Evolutionary conservation across 345 rosid genomes (phyloP).

Genomic region (Sisymbrium irio): DNA sequence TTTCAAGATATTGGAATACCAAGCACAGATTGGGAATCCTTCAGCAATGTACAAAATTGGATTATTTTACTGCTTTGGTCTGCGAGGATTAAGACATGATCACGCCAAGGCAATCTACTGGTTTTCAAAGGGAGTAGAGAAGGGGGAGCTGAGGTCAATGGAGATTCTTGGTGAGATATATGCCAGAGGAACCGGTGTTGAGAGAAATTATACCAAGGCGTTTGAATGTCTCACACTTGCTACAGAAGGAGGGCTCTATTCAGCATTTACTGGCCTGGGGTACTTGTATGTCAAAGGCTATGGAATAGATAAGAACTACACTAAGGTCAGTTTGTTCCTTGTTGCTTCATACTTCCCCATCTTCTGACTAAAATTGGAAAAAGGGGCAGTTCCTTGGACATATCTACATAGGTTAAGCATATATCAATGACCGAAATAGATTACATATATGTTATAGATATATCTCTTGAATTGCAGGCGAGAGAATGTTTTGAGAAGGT

Average conservation of each 20-base stretch:
- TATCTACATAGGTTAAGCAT: neutral
- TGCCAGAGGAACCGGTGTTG: slow-evolving; percentile 95
- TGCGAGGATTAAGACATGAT: slow-evolving; percentile 90
- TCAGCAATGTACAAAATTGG: slow-evolving; percentile 85
- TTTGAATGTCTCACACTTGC: slow-evolving; percentile 88
- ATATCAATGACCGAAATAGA: neutral
- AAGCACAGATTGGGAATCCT: slow-evolving; percentile 91
- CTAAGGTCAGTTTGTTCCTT: slow-evolving; percentile 48
- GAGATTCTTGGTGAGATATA: slow-evolving; percentile 96
- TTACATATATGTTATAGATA: neutral
- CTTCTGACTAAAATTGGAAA: neutral
- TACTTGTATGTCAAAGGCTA: slow-evolving; percentile 93
- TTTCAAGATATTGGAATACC: slow-evolving; percentile 87
- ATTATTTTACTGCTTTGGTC: slow-evolving; percentile 79
- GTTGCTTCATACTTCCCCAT: neutral
- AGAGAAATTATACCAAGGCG: slow-evolving; percentile 87
- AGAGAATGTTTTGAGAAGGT: slow-evolving; percentile 93
- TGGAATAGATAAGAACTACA: slow-evolving; percentile 89
- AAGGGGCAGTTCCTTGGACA: neutral
- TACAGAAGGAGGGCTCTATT: slow-evolving; percentile 64
- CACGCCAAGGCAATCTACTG: slow-evolving; percentile 77
- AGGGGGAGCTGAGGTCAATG: slow-evolving; percentile 89
- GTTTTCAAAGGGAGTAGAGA: slow-evolving; percentile 83
- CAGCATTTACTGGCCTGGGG: slow-evolving; percentile 92
- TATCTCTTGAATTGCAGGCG: slow-evolving; percentile 51